phyloP scores from a whole-genome alignment of 345 rosid species.

The Noccaea bulbosa region DNA sequence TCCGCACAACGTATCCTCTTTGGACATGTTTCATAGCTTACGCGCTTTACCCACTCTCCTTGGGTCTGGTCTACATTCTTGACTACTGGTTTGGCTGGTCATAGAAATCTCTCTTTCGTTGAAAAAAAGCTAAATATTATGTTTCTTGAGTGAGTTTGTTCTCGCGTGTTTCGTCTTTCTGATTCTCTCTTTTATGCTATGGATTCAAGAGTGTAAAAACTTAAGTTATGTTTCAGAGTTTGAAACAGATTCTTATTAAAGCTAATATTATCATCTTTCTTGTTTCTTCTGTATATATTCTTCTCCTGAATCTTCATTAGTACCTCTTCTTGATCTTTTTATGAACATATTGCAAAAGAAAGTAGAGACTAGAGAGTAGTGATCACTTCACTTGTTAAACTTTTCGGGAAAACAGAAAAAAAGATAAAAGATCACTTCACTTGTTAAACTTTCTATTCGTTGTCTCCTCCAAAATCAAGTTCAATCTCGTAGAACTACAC shows the following conservation, averaged over 20 bases:
- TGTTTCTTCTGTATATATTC: conserved; percentile 3
- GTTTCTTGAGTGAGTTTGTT: conserved; percentile 18
- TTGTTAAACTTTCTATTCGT: background rate
- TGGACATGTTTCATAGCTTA: conserved; percentile 83
- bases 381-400: background rate
- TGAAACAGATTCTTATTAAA: conserved; percentile 8
- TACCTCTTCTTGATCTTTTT: too few relatives aligned
- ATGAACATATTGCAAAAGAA: too few relatives aligned
- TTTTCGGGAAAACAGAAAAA: background rate
- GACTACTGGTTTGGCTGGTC: conserved; percentile 91
- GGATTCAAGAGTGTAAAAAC: conserved; percentile 23
- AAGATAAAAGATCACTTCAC: background rate
- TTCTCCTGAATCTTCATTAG: background rate
- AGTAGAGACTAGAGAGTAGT: background rate
- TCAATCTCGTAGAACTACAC: background rate
- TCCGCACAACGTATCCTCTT: conserved; percentile 86
- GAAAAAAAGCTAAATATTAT: background rate
- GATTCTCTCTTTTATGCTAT: background rate
- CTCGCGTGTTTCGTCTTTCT: background rate
- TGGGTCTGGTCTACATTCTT: conserved; percentile 84
- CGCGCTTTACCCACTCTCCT: conserved; percentile 77
- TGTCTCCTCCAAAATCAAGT: background rate
- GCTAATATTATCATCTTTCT: conserved; percentile 19
- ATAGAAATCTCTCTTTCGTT: conserved; percentile 51
- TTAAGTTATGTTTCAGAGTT: background rate